A percentile compares a stretch with the other conserved stretches of the same genome.
Evolutionary conservation across 108 stramenopile species (phyloP).

Genomic region (Cyclostephanos tholiformis): DNA sequence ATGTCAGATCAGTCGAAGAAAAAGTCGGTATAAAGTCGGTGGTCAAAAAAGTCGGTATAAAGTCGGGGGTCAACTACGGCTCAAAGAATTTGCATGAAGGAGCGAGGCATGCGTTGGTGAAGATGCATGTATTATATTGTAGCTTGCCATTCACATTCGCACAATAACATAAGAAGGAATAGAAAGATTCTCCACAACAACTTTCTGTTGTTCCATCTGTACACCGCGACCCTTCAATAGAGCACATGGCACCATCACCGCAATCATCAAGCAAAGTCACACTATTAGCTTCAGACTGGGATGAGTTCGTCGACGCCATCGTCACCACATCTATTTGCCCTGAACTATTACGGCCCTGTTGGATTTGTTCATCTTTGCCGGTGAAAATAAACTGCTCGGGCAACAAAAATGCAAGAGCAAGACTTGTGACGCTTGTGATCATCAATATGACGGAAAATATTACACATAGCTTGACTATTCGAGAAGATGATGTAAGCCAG

Average conservation of each 20-base stretch:
- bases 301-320: conserved; percentile 1
- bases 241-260: conserved; percentile 6
- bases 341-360: not conserved
- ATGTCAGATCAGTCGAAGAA: not conserved
- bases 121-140: conserved; percentile 3
- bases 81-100: conserved; percentile 1
- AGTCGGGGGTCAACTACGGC: not conserved
- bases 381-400: not conserved
- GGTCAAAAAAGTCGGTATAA: not conserved
- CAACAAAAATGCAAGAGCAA: conserved; percentile 19
- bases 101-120: conserved; percentile 12
- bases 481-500: conserved; percentile 29
- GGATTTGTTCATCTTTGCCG: not conserved
- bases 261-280: not conserved
- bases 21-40: not conserved
- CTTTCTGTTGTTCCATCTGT: conserved; percentile 14
- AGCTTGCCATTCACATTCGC: conserved; percentile 6
- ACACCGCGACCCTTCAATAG: conserved; percentile 7
- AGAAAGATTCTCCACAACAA: conserved; percentile 23
- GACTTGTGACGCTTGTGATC: conserved; percentile 9
- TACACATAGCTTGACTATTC: conserved; percentile 18
- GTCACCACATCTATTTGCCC: not conserved
- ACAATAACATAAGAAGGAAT: conserved; percentile 21
- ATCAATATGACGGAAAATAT: conserved; percentile 18
- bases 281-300: not conserved